Evolutionary conservation across 768 basidiomycete species (phyloP), one percentile per base, ranked within the genome.

Genomic region (Xerocomellus intermedius): DNA sequence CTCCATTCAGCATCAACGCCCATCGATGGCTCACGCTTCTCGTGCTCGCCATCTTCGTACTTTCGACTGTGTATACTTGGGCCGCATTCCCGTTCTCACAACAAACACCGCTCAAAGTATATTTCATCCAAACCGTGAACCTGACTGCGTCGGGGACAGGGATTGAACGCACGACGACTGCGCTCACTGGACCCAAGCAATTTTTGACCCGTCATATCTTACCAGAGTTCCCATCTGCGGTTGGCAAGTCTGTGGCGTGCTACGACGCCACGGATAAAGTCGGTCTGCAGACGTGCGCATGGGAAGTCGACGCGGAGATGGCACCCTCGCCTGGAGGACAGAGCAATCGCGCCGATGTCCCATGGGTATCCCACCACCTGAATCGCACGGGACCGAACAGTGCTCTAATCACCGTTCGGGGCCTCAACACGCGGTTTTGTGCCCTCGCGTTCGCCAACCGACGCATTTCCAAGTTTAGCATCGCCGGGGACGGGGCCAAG

Each of bases 361-460:
- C 55, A 22, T 86, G 81, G 82, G 63, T 90, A 39, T 67, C 72
- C 21, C 73, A 77, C 19, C 71, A 69, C 8, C 62, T 77, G 8
- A 66, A 64, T 39, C 75, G 82, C 13, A 73, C 74, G 3, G 75
- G 75, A n/a, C 48, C 66, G 0, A 71, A 75, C 22, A 73, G 75
- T 1, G 84, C 82, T n/a, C 69, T 69, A 26, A 73, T 89, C 54
- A 65, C 63, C 3, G 66, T 91, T 12, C 68, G 71, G 43, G 87
- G 85, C 12, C 69, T 66, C 41, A 85, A 88, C 65, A 86, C 87
- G 12, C 81, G 87, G 22, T 76, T 76, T 17, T 91, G 90, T 64
- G 68, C 79, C 47, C 59, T 91, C 22, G 76, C 82, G 49, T 84
- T 91, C 57, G 80, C 79, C 54, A 72, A 72, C 39, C 63, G 60